Conservation (phyloP, 2,329 filamentous ascomycete species). For the Thielaviopsis punctulata region DNA sequence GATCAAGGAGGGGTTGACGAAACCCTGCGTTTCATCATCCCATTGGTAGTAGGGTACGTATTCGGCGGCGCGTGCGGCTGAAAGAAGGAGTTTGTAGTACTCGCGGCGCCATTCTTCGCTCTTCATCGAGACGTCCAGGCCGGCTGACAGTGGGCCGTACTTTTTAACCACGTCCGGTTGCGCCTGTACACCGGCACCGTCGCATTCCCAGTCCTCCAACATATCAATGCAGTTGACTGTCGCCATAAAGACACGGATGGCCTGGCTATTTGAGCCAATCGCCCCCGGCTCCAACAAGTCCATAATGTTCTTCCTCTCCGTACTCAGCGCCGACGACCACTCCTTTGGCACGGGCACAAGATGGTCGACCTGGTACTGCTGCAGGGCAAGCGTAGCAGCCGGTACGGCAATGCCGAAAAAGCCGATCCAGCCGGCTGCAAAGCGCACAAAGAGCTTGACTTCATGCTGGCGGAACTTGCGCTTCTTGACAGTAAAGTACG, state of each 20-base stretch:
- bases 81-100: constrained; percentile 71
- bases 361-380: constrained; percentile 7
- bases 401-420: constrained; percentile 4
- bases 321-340: constrained; percentile 1
- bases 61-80: constrained; percentile 59
- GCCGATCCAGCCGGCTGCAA: constrained; percentile 8
- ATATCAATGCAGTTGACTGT: constrained; percentile 5
- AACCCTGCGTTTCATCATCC: constrained; percentile 43
- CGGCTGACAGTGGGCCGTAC: constrained; percentile 9
- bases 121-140: constrained; percentile 56
- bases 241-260: constrained; percentile 1
- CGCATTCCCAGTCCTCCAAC: constrained; percentile 9
- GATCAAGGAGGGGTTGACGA: constrained; percentile 57
- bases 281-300: constrained; percentile 6
- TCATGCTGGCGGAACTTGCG: constrained; percentile 55
- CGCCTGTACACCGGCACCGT: constrained; percentile 8
- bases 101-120: constrained; percentile 72
- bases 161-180: constrained; percentile 4
- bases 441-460: constrained; percentile 51
- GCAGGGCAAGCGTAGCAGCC: constrained; percentile 2
- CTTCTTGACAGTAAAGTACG: constrained; percentile 62
- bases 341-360: constrained; percentile 10
- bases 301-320: constrained; percentile 3
- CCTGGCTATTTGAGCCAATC: background rate
- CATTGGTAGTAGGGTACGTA: constrained; percentile 63